phyloP scores from a whole-genome alignment of 768 basidiomycete genomes.

The Astraeus odoratus region DNA sequence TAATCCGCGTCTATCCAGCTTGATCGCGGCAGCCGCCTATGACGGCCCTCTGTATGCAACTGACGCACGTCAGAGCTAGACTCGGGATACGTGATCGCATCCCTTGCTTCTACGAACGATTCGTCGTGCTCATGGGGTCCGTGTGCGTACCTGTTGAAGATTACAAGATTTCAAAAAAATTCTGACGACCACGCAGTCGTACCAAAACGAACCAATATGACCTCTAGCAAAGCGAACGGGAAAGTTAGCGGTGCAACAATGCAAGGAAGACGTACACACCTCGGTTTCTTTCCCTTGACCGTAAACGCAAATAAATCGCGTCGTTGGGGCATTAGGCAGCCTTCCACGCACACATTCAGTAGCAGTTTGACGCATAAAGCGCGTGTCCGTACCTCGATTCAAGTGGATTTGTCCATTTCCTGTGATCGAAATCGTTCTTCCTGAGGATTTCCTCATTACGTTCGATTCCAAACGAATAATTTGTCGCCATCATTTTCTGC shows the following conservation, averaged over 20 bases:
- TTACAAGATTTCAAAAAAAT: not conserved
- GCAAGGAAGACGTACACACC: constrained; percentile 33
- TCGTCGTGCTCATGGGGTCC: constrained; percentile 66
- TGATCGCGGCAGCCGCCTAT: constrained; percentile 47
- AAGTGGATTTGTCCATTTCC: constrained; percentile 90
- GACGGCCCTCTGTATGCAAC: constrained; percentile 38
- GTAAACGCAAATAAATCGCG: constrained; percentile 91
- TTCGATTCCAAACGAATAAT: constrained; percentile 90
- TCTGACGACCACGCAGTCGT: not conserved
- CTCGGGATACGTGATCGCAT: constrained; percentile 39
- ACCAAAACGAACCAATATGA: constrained; percentile 67
- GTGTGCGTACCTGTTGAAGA: constrained; percentile 54
- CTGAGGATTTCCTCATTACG: constrained; percentile 56
- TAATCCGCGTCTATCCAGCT: constrained; percentile 87
- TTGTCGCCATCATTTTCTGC: constrained; percentile 69
- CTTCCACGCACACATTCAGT: constrained; percentile 28
- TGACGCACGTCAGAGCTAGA: constrained; percentile 36
- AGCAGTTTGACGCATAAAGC: not conserved
- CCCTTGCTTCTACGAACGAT: constrained; percentile 33
- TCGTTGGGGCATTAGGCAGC: constrained; percentile 82
- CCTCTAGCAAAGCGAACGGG: constrained; percentile 37
- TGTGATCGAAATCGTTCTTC: constrained; percentile 63
- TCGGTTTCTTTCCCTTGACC: constrained; percentile 96
- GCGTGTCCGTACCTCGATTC: constrained; percentile 52
- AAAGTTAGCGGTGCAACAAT: constrained; percentile 2